Evolutionary conservation across 176 grass and related monocot species (phyloP).

Genomic region (Puccinellia tenuiflora): DNA sequence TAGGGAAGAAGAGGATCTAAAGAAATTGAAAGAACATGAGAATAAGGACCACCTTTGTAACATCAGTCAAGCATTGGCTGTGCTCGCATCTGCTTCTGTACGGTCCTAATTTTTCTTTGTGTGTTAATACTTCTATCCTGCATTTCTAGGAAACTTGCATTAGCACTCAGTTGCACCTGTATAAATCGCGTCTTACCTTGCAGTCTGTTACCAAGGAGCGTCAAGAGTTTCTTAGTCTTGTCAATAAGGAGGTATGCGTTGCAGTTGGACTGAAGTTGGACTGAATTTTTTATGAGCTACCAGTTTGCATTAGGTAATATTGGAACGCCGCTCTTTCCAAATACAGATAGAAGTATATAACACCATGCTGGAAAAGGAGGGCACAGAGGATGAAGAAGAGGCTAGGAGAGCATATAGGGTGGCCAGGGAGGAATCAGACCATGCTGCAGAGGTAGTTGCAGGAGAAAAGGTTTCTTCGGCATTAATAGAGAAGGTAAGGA

Average conservation of each 20-base stretch:
- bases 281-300: background rate
- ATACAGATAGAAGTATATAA: slow-evolving; percentile 95
- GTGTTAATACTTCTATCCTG: background rate
- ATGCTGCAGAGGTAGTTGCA: slow-evolving; percentile 62
- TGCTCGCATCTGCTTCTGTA: slow-evolving; percentile 96
- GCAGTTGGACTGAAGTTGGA: background rate
- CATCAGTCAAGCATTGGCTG: slow-evolving; percentile 74
- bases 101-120: slow-evolving; percentile 6
- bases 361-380: slow-evolving; percentile 72
- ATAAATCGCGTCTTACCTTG: slow-evolving; percentile 23
- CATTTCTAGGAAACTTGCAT: slow-evolving; percentile 15
- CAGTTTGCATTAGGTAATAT: slow-evolving; percentile 28
- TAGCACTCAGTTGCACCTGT: background rate
- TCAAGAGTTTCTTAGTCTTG: slow-evolving; percentile 86
- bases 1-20: slow-evolving; percentile 63
- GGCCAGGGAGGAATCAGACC: slow-evolving; percentile 69
- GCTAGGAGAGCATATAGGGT: slow-evolving; percentile 83
- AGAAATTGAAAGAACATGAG: slow-evolving; percentile 51
- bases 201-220: slow-evolving; percentile 89
- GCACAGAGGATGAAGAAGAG: slow-evolving; percentile 88
- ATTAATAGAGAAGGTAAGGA: slow-evolving; percentile 80
- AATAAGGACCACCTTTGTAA: slow-evolving; percentile 69
- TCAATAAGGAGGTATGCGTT: slow-evolving; percentile 81
- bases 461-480: slow-evolving; percentile 77
- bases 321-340: background rate